Conservation (phyloP, 306 rosid genomes). For the Ceratonia siliqua region DNA sequence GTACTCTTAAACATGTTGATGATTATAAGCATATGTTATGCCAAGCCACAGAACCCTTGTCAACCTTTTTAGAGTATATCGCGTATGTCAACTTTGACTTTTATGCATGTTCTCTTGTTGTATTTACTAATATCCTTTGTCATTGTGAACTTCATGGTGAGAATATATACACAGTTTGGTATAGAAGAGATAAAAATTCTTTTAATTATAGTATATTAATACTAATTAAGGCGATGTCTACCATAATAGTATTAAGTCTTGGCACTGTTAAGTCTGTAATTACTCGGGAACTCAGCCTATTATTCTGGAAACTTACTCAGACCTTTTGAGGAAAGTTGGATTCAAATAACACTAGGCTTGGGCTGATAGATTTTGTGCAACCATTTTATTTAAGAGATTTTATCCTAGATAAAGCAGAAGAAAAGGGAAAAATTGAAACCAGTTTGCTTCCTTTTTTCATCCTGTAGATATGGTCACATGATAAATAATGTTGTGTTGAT, state of each 20-base stretch:
- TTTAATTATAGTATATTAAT: background rate
- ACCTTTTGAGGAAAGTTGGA: background rate
- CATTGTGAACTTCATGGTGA: background rate
- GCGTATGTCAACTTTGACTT: constrained; percentile 55
- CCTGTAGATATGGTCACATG: constrained; percentile 95
- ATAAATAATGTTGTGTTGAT: constrained; percentile 97
- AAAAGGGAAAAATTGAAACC: background rate
- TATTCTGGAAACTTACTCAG: background rate
- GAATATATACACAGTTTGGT: background rate
- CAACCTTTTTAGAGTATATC: constrained; percentile 90
- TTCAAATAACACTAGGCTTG: background rate
- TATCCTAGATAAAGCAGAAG: background rate
- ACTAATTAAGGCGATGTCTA: too few species aligned
- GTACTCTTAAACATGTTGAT: constrained; percentile 95
- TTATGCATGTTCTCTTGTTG: background rate
- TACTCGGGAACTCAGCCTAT: background rate
- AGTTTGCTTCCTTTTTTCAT: constrained; percentile 14
- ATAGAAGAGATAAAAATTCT: constrained; percentile 13
- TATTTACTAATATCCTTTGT: background rate
- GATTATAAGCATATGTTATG: constrained; percentile 96
- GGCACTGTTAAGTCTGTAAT: background rate
- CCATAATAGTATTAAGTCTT: background rate
- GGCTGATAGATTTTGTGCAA: background rate
- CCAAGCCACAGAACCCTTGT: constrained; percentile 94
- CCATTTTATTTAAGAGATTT: constrained; percentile 4